Base-by-base conservation (phyloP, 148 eudicot species). In the Beta vulgaris region DNA sequence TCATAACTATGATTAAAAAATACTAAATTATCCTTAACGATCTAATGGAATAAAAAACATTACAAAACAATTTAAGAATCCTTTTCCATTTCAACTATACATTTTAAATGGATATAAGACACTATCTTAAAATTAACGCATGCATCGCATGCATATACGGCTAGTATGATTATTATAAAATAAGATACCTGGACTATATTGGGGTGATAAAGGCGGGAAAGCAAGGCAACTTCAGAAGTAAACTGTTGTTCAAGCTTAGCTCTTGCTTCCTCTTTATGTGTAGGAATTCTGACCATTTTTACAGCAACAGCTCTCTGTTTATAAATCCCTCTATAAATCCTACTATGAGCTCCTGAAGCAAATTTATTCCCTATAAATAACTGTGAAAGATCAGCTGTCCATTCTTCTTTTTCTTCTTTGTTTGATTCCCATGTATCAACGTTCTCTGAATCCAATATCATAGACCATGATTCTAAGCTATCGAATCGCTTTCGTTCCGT, bases 301-400 rank as follows among this genome's bases (percentile, higher is more conserved):
- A 95, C 97, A 15, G 98, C 98, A 49, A 90, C 96, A 1, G 98
- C 98, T 80, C 93, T 86, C 66, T 95, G 98, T 83, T 95, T 95
- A 77, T 95, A 95, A 68, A 95, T 95, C 31, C 98, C 98, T 65
- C 98, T 82, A 72, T 95, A 95, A 77, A 95, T 95, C 76, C 98
- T 71, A 73, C 98, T 95, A 76, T 95, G 96, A 14, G 98, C 98
- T 0, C 98, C 98, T 25, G 98, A 95, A 36, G 98, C 98, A 80
- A 95, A 95, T 72, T 95, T 95, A 67, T 95, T 95, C 3, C 98
- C 98, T 43, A 95, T 92, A 72, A 95, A 95, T 18, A 95, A 78
- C 85, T 95, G 98, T 15, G 98, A 95, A 36, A 95, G 93, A 85
- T 95, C 98, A 39, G 98, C 98, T 1, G 97, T 92, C 98, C 98